phyloP scores from a whole-genome alignment of 2,329 filamentous ascomycete genomes.

The Xylaria sp. region DNA sequence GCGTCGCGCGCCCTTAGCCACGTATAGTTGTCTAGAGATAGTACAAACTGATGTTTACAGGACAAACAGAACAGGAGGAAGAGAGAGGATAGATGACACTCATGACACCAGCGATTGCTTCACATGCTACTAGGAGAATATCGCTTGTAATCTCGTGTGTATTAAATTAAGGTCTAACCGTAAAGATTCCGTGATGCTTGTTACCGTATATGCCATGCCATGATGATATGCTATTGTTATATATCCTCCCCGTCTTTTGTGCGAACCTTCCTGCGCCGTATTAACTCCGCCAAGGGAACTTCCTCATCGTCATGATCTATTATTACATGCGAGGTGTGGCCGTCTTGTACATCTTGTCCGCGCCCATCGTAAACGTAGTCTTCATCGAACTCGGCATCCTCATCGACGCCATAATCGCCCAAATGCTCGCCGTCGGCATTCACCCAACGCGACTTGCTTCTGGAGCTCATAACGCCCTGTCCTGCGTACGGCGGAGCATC shows the following conservation, averaged over 20 bases:
- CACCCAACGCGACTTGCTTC: slow-evolving; percentile 72
- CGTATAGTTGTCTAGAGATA: slow-evolving; percentile 17
- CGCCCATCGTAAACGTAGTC: slow-evolving; percentile 16
- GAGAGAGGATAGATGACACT: slow-evolving; percentile 14
- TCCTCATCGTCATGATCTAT: slow-evolving; percentile 50
- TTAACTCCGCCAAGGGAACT: slow-evolving; percentile 75
- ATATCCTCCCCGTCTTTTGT: slow-evolving; percentile 49
- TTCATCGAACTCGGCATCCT: slow-evolving; percentile 68
- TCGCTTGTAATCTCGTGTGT: neutral
- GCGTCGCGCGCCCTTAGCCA: neutral
- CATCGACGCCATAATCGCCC: slow-evolving; percentile 82
- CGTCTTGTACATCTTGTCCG: slow-evolving; percentile 47
- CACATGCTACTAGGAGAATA: no score
- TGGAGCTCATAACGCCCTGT: slow-evolving; percentile 42
- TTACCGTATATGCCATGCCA: neutral
- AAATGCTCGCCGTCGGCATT: slow-evolving; percentile 81
- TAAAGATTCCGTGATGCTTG: neutral
- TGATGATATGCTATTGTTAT: slow-evolving; percentile 34
- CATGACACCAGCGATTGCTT: no score
- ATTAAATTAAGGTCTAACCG: neutral
- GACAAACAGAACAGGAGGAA: slow-evolving; percentile 15
- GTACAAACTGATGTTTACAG: slow-evolving; percentile 19
- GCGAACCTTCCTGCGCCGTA: slow-evolving; percentile 64
- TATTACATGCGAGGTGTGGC: slow-evolving; percentile 39
- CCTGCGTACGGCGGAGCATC: neutral